Evolutionary conservation across 1,139 yeast genomes (phyloP).

Genomic region (Eremothecium sinecaudum): DNA sequence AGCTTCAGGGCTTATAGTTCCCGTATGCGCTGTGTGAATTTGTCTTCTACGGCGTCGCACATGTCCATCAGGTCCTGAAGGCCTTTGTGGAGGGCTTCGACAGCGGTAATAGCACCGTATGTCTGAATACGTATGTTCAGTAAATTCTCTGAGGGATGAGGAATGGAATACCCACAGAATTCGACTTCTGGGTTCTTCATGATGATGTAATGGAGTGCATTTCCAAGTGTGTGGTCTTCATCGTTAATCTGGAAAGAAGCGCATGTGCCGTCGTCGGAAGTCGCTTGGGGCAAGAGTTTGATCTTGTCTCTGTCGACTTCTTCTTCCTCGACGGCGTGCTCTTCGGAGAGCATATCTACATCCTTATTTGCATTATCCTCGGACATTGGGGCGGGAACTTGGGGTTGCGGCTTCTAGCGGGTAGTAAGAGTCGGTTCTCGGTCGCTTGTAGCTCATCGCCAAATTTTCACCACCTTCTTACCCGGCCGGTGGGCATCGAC

Average conservation of each 20-base stretch:
- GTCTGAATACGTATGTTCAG: conserved; percentile 90
- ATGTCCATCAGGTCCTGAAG: conserved; percentile 74
- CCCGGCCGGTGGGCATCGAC: too few species aligned
- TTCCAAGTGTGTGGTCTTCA: conserved; percentile 94
- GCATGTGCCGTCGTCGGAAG: conserved; percentile 83
- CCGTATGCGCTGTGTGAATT: conserved; percentile 55
- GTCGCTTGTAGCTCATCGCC: too few species aligned
- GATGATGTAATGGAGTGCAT: conserved; percentile 82
- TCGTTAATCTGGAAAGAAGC: conserved; percentile 88
- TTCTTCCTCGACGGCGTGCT: conserved; percentile 27
- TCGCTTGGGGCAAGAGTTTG: conserved; percentile 67
- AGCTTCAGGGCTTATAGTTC: conserved; percentile 28
- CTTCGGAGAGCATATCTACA: conserved; percentile 27
- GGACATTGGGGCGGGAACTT: too few species aligned
- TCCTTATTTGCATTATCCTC: too few species aligned
- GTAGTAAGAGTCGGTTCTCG: too few species aligned
- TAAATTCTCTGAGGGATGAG: conserved; percentile 95
- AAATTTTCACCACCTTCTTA: too few species aligned
- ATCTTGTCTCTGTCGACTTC: conserved; percentile 35
- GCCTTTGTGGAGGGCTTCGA: conserved; percentile 89
- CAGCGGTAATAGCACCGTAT: conserved; percentile 77
- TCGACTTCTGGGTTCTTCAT: conserved; percentile 98
- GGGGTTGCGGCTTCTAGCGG: too few species aligned
- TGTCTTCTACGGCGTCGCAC: conserved; percentile 75
- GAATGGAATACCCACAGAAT: conserved; percentile 95